A percentile compares a stretch with the other conserved stretches of the same genome.
phyloP scores from a whole-genome alignment of 2,329 filamentous ascomycete species.

The Pyricularia sp. region DNA sequence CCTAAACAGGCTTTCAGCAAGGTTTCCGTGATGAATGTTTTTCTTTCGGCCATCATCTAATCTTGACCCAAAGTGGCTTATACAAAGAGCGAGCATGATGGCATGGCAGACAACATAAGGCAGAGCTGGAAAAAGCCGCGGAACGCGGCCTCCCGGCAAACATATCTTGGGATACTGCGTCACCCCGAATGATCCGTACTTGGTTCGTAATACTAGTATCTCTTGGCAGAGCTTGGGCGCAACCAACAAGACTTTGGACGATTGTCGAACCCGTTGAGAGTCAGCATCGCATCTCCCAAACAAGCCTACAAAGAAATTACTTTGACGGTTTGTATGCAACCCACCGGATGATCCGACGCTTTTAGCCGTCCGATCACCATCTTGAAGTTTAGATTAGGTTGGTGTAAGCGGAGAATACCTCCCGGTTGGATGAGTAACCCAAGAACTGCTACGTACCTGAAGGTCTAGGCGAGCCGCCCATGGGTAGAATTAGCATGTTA shows the following conservation, averaged over 20 bases:
- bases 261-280: not conserved
- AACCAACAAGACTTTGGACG: not conserved
- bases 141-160: not conserved
- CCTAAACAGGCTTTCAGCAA: not conserved
- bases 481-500: not conserved
- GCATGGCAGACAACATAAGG: not conserved
- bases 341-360: not conserved
- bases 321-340: not conserved
- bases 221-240: not conserved
- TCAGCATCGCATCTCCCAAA: not conserved
- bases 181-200: not conserved
- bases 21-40: not conserved
- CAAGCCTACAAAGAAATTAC: not conserved
- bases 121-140: not conserved
- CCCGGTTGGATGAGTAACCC: not conserved
- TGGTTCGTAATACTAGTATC: not conserved
- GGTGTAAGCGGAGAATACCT: not conserved
- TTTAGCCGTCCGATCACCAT: not conserved
- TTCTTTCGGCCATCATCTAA: not conserved
- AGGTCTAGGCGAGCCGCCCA: not conserved
- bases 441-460: not conserved
- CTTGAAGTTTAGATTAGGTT: not conserved
- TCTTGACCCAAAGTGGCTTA: not conserved
- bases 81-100: not conserved
- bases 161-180: not conserved